Base-by-base conservation (phyloP, 2,329 filamentous ascomycete genomes). In the Furcasterigmium sp. region DNA sequence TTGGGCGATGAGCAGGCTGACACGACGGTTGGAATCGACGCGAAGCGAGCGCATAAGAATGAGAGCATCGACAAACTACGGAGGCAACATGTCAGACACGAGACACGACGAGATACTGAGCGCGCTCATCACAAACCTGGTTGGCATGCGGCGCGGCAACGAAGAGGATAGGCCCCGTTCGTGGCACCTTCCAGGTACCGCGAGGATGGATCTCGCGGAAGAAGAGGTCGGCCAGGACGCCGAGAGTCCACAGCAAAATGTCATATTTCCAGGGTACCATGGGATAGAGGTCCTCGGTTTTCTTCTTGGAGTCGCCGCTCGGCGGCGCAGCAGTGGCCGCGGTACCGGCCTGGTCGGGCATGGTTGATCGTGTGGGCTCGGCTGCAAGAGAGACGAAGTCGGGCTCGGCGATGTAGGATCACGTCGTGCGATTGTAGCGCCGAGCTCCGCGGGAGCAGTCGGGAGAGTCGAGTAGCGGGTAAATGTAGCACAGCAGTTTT, bases 61-160 rank as follows among this genome's bases (percentile, higher is more conserved):
- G 41, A 98, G 77, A 42, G 90, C 91, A 59, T 98, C 93, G 59
- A 97, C 91, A 55, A 98, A 98, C 84, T 95, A 42, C 21, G 37
- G 34, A 28, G 29, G 18, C 36, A 19, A 32, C 14, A n/a, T 17
- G 29, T 35, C 17, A 35, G 38, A 14, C 8, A 39, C 30, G 20
- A 18, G 37, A 25, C n/a, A 21, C 17, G 36, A 45, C 26, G 37
- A 46, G 41, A 29, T 26, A 15, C 28, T 23, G 17, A 41, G 8
- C 21, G 32, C 13, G 21, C 20, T 36, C 8, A 17, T n/a, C 32
- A 64, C 74, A 47, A 68, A 89, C 85, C 78, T 93, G 89, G 63
- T 98, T 98, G 47, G 91, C 91, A 73, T 98, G 93, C 52, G 93
- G 93, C 43, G 91, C 93, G 36, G 91, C 93, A 53, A 98, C 93